Base-by-base conservation (phyloP, 2,329 filamentous ascomycete genomes). In the Alternaria ventricosa region DNA sequence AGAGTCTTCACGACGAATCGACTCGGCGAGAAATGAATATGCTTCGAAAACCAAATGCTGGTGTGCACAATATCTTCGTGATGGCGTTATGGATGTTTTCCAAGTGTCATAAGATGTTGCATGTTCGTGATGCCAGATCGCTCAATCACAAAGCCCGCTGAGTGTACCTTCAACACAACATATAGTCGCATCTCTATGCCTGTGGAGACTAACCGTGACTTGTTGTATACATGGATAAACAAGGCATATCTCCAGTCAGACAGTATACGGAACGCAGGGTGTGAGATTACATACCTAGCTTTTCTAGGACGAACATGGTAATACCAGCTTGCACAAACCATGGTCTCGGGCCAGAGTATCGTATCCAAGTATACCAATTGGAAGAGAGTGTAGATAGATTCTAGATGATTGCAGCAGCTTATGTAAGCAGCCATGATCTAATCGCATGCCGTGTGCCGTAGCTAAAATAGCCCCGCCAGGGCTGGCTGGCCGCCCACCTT, bases 1-100 rank as follows among this genome's bases (percentile, higher is more conserved):
- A 49, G 49, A 36, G 60, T 62, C 60, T 62, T 62, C 60, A 62
- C 57, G 53, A 57, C 49, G 60, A 62, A 62, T 62, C 41, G 60
- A 62, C 60, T 62, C 55, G 49, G 60, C 60, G 49, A 59, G 55
- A 62, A 62, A 62, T 62, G 60, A 62, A 62, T 62, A 59, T 47
- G 55, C 60, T 62, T 62, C 60, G 60, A 62, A 59, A 62, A 59
- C 56, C 60, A 58, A 55, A 10, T 15, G 15, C 50, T 13, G 55
- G 23, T 56, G 20, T 36, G n/a, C 20, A 43, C 6, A 3, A 6
- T 36, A 2, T n/a, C 36, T n/a, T 4, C 1, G 30, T 22, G 49
- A 25, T 15, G 22, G 15, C 3, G 5, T 5, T 30, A 25, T 23
- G 18, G 20, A 25, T 20, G 6, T 53, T 36, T 10, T 5, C 5